Conservation (phyloP, 169 alveolate species). For the Plasmodium malariae region DNA sequence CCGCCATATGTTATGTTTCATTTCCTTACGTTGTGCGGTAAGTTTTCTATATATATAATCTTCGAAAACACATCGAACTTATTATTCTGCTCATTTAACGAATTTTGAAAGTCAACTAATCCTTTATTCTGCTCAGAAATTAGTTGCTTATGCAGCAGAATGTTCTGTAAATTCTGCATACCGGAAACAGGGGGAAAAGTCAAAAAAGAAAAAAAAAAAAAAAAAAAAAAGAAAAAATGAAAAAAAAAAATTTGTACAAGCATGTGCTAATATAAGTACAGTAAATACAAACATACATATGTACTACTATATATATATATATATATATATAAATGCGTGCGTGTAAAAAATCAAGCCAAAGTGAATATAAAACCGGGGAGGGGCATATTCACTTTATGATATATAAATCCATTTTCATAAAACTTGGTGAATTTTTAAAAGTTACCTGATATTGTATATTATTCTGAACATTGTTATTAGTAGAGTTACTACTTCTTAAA, state of each 20-base stretch:
- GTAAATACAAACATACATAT: neutral
- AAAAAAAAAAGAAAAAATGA: constrained; percentile 2
- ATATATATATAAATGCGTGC: neutral
- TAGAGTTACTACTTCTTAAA: neutral
- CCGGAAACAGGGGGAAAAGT: neutral
- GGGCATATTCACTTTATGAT: no score
- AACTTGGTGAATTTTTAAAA: no score
- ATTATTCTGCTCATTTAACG: constrained; percentile 50
- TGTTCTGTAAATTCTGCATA: constrained; percentile 26
- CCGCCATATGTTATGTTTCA: no score
- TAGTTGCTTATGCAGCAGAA: constrained; percentile 14
- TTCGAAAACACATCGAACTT: constrained; percentile 71
- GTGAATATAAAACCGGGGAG: no score
- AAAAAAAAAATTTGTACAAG: neutral
- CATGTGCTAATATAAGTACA: neutral
- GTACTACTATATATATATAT: neutral
- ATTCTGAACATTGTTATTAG: neutral
- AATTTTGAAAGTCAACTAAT: constrained; percentile 66
- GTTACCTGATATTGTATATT: constrained; percentile 36
- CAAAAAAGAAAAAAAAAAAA: neutral
- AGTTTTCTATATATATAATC: constrained; percentile 69
- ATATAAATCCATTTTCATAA: no score
- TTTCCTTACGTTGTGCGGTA: constrained; percentile 67
- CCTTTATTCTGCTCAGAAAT: constrained; percentile 51
- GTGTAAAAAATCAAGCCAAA: neutral